A percentile compares a stretch with the other conserved stretches of the same genome.
These are phyloP conservation scores for Sarcodon sp. DNA, from an alignment of 768 basidiomycete genomes.

Conservation along the genomic window DNA sequence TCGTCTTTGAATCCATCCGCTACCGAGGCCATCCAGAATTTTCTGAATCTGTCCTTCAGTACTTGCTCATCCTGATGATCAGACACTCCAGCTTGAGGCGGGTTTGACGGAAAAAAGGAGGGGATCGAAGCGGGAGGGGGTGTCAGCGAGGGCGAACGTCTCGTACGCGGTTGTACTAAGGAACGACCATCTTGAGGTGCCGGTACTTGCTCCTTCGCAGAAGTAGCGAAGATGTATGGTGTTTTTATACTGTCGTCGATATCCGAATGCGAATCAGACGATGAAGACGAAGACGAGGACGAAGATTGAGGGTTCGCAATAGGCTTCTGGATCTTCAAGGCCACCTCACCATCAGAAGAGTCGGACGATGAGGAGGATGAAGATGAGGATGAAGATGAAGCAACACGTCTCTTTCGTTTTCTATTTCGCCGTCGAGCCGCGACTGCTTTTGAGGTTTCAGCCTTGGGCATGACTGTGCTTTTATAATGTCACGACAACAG, in stretches of 20 bases:
- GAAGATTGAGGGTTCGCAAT: conserved; percentile 3
- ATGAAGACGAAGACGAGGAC: conserved; percentile 8
- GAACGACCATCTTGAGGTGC: conserved; percentile 3
- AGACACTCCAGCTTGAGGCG: conserved; percentile 8
- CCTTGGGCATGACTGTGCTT: too few species aligned
- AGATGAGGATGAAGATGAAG: conserved; percentile 15
- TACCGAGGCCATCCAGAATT: conserved; percentile 81
- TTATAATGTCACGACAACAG: too few species aligned
- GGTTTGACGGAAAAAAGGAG: conserved; percentile 34
- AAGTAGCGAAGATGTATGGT: not conserved
- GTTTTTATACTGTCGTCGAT: conserved; percentile 6
- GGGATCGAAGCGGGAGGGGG: conserved; percentile 29
- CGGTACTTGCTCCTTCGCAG: not conserved
- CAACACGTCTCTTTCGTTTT: conserved; percentile 20
- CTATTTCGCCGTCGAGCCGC: conserved; percentile 16
- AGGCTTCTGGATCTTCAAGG: not conserved
- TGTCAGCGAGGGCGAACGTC: conserved; percentile 17
- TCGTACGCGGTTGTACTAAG: not conserved
- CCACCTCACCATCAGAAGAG: not conserved
- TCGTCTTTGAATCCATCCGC: conserved; percentile 78
- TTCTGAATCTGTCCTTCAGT: conserved; percentile 57
- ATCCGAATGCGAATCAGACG: conserved; percentile 9
- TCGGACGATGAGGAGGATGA: conserved; percentile 8
- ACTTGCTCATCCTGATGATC: conserved; percentile 30
- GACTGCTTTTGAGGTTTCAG: too few species aligned